Evolutionary conservation across 108 stramenopile species (phyloP).

Genomic region (Thalassiosira profunda): DNA sequence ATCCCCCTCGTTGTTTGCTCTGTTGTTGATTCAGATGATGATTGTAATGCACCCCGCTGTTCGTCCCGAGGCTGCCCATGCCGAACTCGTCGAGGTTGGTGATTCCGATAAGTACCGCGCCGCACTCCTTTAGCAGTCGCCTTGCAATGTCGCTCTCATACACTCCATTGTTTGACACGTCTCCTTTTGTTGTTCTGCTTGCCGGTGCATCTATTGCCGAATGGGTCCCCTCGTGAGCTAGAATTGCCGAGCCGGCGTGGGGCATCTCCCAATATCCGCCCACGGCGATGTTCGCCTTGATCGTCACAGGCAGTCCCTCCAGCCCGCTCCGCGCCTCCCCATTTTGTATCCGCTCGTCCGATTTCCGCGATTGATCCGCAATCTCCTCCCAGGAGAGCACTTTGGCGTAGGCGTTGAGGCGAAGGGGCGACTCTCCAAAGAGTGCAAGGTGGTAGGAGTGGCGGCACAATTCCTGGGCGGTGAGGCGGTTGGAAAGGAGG

Average conservation of each 20-base stretch:
- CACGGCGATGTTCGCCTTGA: constrained; percentile 96
- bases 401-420: constrained; percentile 62
- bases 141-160: constrained; percentile 91
- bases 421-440: constrained; percentile 39
- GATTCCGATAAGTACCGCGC: constrained; percentile 89
- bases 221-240: constrained; percentile 41
- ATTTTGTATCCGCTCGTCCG: constrained; percentile 53
- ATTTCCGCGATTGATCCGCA: constrained; percentile 53
- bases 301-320: constrained; percentile 93
- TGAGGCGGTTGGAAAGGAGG: constrained; percentile 3
- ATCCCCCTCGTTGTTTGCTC: constrained; percentile 7
- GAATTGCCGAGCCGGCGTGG: constrained; percentile 85
- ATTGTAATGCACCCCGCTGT: constrained; percentile 30
- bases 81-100: constrained; percentile 99
- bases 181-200: too few species aligned
- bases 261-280: constrained; percentile 52
- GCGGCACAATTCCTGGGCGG: constrained; percentile 25
- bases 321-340: constrained; percentile 48
- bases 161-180: background rate
- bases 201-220: too few species aligned
- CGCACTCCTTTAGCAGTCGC: constrained; percentile 60
- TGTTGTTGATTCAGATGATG: background rate
- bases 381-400: constrained; percentile 39
- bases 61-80: constrained; percentile 92
- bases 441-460: constrained; percentile 39